Base-by-base conservation (phyloP, 352 stramenopile species). In the Phytopythium montanum region DNA sequence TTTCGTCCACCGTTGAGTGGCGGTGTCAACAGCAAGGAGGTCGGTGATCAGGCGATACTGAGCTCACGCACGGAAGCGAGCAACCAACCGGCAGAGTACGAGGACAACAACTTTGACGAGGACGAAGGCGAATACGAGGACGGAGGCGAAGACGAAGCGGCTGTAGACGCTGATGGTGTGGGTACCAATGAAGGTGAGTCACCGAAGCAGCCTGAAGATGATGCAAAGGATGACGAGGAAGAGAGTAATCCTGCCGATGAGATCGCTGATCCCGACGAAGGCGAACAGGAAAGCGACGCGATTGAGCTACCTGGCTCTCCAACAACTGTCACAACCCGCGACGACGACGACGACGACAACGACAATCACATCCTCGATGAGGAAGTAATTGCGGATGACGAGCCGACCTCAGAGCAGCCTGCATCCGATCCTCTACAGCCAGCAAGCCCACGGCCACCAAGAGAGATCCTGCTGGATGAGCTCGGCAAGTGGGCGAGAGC, bases 71-170 rank as follows among this genome's bases (percentile, higher is more conserved):
- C 26, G 23, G 42, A 68, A 28, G 19, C 18, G 28, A 60, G 31
- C 39, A 60, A 61, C n/a, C 53, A 66, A 6, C 46, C 38, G 29
- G 54, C 48, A 26, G 45, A 68, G 19, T 56, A 62, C 18, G 29
- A 56, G 1, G 49, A 60, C 34, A 64, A 52, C 34, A 67, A 63
- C 44, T 75, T 56, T 26, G 54, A 66, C 2, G 44, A 62, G 3
- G 62, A 60, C 2, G 44, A 65, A 18, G 56, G 14, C 33, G 33
- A 38, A 38, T 8, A 38, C 8, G 33, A 38, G 14, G 33, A 38
- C 3, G 31, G 12, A 36, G 31, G 31, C 12, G 31, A 10, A 36
- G 62, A 61, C 3, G 44, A 65, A 18, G 56, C 14, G 7, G 45
- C 50, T n/a, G 39, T n/a, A n/a, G n/a, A n/a, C n/a, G n/a, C 48